Evolutionary conservation across 495 filamentous ascomycete genomes (phyloP).

Genomic region (Podospora pseudopauciseta): DNA sequence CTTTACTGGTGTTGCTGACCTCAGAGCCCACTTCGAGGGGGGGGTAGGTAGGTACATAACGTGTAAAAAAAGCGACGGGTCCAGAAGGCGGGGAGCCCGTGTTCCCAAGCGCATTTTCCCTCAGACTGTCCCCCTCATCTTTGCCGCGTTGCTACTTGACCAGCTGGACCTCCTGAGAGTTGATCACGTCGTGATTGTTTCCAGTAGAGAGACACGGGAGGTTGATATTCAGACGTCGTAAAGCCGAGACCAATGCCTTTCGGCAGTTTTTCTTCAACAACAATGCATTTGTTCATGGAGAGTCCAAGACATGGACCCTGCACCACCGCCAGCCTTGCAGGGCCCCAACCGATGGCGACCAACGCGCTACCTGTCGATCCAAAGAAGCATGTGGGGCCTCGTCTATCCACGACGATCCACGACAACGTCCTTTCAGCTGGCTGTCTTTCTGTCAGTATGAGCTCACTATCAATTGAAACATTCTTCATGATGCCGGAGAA

Average conservation of each 20-base stretch:
- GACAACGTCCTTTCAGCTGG: not conserved
- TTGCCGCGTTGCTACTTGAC: constrained; percentile 2
- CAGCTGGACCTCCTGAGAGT: not conserved
- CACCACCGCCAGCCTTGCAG: not conserved
- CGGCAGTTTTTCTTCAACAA: too few species aligned
- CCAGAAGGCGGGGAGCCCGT: not conserved
- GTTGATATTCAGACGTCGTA: too few species aligned
- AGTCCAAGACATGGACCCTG: not conserved
- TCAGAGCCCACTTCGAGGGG: constrained; percentile 6
- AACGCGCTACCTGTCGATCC: not conserved
- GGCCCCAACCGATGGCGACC: not conserved
- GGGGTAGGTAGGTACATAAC: not conserved
- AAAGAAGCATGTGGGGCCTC: not conserved
- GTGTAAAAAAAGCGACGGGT: not conserved
- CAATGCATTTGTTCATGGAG: too few species aligned
- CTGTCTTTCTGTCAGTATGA: not conserved
- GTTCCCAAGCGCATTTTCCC: not conserved
- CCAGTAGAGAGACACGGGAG: not conserved
- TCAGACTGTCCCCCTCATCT: not conserved
- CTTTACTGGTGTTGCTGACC: constrained; percentile 6
- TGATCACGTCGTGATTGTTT: not conserved
- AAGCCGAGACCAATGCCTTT: too few species aligned
- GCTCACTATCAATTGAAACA: not conserved
- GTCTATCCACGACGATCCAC: not conserved
- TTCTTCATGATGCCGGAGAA: not conserved